Percentiles rank a stretch among this genome's conserved stretches.
Evolutionary conservation across 306 rosid genomes (phyloP).

Genomic region (Vigna trinervia): DNA sequence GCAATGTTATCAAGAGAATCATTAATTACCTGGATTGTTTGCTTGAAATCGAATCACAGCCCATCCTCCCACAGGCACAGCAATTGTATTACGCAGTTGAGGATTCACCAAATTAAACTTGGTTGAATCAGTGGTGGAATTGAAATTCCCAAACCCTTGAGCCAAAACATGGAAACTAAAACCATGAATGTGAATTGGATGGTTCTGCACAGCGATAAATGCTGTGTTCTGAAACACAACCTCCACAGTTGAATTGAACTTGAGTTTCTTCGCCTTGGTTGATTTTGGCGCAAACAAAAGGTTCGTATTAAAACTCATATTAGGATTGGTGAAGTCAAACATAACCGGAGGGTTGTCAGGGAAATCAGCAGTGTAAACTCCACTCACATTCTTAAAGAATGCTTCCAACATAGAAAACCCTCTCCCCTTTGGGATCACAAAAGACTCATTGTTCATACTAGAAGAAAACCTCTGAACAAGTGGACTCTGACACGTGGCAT

Average conservation of each 20-base stretch:
- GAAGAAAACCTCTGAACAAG: conserved; percentile 44
- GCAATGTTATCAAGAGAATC: not conserved
- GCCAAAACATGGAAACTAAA: conserved; percentile 51
- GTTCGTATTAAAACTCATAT: not conserved
- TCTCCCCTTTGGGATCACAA: conserved; percentile 52
- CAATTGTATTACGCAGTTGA: conserved; percentile 61
- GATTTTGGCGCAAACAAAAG: conserved; percentile 54
- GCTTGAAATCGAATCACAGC: conserved; percentile 56
- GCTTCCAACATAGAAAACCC: conserved; percentile 65
- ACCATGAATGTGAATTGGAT: conserved; percentile 49
- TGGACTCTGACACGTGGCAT: conserved; percentile 50
- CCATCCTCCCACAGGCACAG: conserved; percentile 69
- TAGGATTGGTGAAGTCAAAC: conserved; percentile 55
- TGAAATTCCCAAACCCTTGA: conserved; percentile 57
- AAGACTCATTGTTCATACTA: conserved; percentile 74
- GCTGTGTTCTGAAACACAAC: conserved; percentile 66
- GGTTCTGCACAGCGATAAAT: conserved; percentile 25
- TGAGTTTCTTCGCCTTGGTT: conserved; percentile 59
- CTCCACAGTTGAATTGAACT: conserved; percentile 71
- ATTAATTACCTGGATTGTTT: conserved; percentile 45
- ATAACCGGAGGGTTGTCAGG: conserved; percentile 52
- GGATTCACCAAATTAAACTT: conserved; percentile 60
- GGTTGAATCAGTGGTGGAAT: conserved; percentile 38
- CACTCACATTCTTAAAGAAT: conserved; percentile 39
- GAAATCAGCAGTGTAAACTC: conserved; percentile 59